A percentile compares a stretch with the other conserved stretches of the same genome.
Conservation (phyloP, 805 yeast species). For the Jamesozyma lodderae region DNA sequence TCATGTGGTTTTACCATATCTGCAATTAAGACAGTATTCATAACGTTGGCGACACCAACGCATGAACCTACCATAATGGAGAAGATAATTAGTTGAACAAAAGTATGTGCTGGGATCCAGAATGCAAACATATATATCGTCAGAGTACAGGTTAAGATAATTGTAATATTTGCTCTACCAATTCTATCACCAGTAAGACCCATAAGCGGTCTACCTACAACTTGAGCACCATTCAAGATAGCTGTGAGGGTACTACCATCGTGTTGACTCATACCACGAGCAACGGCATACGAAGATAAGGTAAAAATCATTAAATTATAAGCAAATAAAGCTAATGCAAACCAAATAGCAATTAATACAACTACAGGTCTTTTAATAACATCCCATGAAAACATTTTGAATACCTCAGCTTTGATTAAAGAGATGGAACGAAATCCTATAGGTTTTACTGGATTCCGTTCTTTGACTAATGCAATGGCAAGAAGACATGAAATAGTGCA, state of each 20-base stretch:
- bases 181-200: constrained; percentile 38
- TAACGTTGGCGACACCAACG: constrained; percentile 40
- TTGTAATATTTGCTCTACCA: constrained; percentile 41
- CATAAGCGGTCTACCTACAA: constrained; percentile 41
- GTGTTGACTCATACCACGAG: constrained; percentile 37
- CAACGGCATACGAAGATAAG: constrained; percentile 37
- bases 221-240: constrained; percentile 38
- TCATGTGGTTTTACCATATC: constrained; percentile 33
- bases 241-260: constrained; percentile 41
- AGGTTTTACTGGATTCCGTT: constrained; percentile 33
- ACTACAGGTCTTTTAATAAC: constrained; percentile 29
- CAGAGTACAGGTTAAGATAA: constrained; percentile 29
- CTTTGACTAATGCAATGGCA: constrained; percentile 37
- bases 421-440: constrained; percentile 20
- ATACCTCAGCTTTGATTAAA: constrained; percentile 14
- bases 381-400: constrained; percentile 30
- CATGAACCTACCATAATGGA: constrained; percentile 37
- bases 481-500: constrained; percentile 32
- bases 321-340: constrained; percentile 30
- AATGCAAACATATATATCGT: constrained; percentile 36
- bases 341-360: constrained; percentile 33
- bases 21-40: constrained; percentile 34
- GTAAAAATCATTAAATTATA: constrained; percentile 40
- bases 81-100: constrained; percentile 34
- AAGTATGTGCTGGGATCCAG: constrained; percentile 42